Conservation (phyloP, 352 stramenopile genomes). For the Phytophthora agathidicida region DNA sequence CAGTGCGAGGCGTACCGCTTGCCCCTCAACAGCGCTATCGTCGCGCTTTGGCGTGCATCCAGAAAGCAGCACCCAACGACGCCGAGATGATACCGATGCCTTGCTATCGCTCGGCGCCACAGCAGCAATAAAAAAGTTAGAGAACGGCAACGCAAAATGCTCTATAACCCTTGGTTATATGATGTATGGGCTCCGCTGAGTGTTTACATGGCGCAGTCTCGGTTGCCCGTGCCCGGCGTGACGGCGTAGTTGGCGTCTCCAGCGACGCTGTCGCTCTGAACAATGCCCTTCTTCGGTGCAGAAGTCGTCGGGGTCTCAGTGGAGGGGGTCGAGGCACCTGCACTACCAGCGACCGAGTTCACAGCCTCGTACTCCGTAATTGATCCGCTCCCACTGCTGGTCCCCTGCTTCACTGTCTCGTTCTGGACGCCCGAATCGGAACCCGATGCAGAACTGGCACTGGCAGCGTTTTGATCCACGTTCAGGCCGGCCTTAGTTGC, state of each 20-base stretch:
- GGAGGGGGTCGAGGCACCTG: neutral
- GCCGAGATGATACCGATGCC: too few relatives aligned
- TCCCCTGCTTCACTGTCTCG: conserved; percentile 6
- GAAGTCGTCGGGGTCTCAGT: conserved; percentile 1
- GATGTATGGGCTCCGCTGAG: neutral
- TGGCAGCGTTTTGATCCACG: conserved; percentile 6
- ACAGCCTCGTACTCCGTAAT: conserved; percentile 10
- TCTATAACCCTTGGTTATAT: neutral
- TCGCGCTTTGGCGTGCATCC: too few relatives aligned
- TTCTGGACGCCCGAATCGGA: conserved; percentile 14
- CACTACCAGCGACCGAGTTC: neutral
- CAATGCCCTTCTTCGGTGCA: neutral
- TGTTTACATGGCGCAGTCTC: conserved; percentile 28
- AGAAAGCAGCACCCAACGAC: too few relatives aligned
- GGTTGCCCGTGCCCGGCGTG: conserved; percentile 5
- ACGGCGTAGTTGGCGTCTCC: conserved; percentile 12
- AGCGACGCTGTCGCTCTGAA: conserved; percentile 8
- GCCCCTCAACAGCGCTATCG: too few relatives aligned
- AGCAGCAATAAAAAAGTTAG: too few relatives aligned
- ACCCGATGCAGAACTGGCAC: neutral
- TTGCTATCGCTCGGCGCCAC: too few relatives aligned
- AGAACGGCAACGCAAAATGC: too few relatives aligned
- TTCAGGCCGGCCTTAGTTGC: conserved; percentile 8
- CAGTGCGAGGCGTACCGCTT: too few relatives aligned
- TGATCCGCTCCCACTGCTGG: conserved; percentile 8